Conservation (phyloP, 1,284 basidiomycete genomes). For the Mycena citricolor region DNA sequence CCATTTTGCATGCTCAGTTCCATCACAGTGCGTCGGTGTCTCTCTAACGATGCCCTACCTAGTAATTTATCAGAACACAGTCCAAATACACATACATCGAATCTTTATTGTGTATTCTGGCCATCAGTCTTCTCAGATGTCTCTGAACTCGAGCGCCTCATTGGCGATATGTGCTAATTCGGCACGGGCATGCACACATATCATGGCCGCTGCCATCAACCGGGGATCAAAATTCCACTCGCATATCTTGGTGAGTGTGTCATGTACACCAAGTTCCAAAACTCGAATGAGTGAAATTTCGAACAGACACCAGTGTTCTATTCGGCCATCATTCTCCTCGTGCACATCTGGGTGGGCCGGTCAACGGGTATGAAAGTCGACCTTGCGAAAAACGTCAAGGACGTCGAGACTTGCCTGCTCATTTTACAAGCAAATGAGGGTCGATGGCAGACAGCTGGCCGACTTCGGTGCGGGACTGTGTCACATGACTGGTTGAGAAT, state of each 20-base stretch:
- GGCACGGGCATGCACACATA: slow-evolving; percentile 59
- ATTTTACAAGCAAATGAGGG: slow-evolving; percentile 13
- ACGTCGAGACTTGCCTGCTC: slow-evolving; percentile 16
- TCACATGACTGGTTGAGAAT: too few relatives aligned
- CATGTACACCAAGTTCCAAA: not conserved
- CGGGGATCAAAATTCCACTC: slow-evolving; percentile 12
- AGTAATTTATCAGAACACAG: slow-evolving; percentile 11
- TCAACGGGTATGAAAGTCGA: slow-evolving; percentile 11
- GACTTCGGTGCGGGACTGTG: slow-evolving; percentile 16
- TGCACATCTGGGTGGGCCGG: slow-evolving; percentile 17
- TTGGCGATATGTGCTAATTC: slow-evolving; percentile 72
- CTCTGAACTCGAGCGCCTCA: slow-evolving; percentile 47
- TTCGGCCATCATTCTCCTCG: slow-evolving; percentile 12
- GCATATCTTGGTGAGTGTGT: slow-evolving; percentile 10
- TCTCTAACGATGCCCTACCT: not conserved
- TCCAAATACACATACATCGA: slow-evolving; percentile 50
- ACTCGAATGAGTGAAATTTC: too few relatives aligned
- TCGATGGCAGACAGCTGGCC: slow-evolving; percentile 18
- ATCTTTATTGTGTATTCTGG: slow-evolving; percentile 33
- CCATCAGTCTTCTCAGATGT: slow-evolving; percentile 30
- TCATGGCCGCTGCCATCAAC: slow-evolving; percentile 40
- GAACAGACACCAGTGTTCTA: slow-evolving; percentile 17
- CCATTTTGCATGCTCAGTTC: slow-evolving; percentile 54
- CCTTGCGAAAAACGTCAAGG: slow-evolving; percentile 14
- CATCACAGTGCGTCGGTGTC: slow-evolving; percentile 40